Conservation (phyloP, 2,329 filamentous ascomycete species). For the Akanthomyces lecanii region DNA sequence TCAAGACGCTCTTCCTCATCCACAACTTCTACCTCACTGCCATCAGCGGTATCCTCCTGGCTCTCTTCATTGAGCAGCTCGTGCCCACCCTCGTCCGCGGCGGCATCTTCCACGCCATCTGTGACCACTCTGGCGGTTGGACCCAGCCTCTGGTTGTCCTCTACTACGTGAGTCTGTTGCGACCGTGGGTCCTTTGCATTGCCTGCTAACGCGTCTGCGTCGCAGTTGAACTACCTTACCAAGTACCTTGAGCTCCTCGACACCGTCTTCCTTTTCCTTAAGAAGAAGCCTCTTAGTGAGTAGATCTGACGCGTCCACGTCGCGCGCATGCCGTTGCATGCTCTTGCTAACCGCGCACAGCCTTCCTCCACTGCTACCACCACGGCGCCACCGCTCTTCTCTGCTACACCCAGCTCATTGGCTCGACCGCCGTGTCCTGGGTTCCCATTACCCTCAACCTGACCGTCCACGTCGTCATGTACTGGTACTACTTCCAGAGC, state of each 20-base stretch:
- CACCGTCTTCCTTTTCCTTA: constrained; percentile 94
- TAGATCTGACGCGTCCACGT: constrained; percentile 6
- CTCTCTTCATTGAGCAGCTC: constrained; percentile 86
- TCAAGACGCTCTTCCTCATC: constrained; percentile 85
- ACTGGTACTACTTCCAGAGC: constrained; percentile 99
- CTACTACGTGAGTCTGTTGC: constrained; percentile 75
- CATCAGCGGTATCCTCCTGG: constrained; percentile 76
- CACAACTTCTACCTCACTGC: constrained; percentile 93
- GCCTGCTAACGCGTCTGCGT: constrained; percentile 1
- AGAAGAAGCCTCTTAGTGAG: constrained; percentile 90
- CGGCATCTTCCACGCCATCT: constrained; percentile 88
- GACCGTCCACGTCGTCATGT: constrained; percentile 96
- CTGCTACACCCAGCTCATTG: constrained; percentile 96
- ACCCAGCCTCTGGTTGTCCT: constrained; percentile 87
- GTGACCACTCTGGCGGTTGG: constrained; percentile 77
- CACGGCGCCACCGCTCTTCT: constrained; percentile 94
- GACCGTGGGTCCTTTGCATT: background rate
- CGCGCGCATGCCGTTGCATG: background rate
- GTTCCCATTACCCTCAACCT: constrained; percentile 90
- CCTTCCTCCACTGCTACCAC: constrained; percentile 99
- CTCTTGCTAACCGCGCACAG: constrained; percentile 30
- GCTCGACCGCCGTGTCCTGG: constrained; percentile 91
- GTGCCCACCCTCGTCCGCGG: constrained; percentile 74
- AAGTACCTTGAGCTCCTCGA: constrained; percentile 96
- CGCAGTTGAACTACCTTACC: constrained; percentile 91